Evolutionary conservation across 2,329 filamentous ascomycete genomes (phyloP).

Genomic region (Eutypa lata): DNA sequence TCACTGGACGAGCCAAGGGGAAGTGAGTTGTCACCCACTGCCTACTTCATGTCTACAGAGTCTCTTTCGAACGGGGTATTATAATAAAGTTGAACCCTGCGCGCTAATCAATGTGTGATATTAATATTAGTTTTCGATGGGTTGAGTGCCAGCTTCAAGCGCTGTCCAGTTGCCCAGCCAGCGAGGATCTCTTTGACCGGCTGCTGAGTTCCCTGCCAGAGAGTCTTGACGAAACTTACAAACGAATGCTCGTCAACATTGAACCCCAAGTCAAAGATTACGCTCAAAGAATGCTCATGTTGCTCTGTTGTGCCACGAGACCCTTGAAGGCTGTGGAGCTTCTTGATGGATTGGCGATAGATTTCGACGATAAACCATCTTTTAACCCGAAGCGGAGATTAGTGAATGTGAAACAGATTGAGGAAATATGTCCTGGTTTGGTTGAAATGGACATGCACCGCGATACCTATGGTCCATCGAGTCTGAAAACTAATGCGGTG

Average conservation of each 20-base stretch:
- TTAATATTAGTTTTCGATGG: constrained; percentile 37
- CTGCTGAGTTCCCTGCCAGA: constrained; percentile 29
- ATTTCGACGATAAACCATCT: not conserved
- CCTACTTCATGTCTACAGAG: too few species aligned
- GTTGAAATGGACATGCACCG: not conserved
- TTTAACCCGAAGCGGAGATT: not conserved
- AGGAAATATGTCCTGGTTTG: not conserved
- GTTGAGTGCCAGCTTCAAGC: constrained; percentile 31
- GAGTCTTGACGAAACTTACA: constrained; percentile 32
- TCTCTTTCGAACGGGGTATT: too few species aligned
- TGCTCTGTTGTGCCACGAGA: not conserved
- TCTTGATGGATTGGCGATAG: not conserved
- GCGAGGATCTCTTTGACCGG: constrained; percentile 19
- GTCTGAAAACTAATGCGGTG: too few species aligned
- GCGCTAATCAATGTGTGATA: too few species aligned
- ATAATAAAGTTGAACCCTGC: too few species aligned
- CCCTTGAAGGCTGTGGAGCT: not conserved
- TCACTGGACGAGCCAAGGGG: constrained; percentile 25
- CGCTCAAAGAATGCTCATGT: not conserved
- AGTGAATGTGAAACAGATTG: not conserved
- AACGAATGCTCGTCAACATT: constrained; percentile 24
- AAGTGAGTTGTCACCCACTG: too few species aligned
- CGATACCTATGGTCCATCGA: too few species aligned
- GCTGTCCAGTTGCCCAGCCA: constrained; percentile 15
- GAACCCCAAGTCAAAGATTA: not conserved